These are phyloP conservation scores for Mimosa pudica DNA, from an alignment of 306 rosid species.

Conservation along the genomic window DNA sequence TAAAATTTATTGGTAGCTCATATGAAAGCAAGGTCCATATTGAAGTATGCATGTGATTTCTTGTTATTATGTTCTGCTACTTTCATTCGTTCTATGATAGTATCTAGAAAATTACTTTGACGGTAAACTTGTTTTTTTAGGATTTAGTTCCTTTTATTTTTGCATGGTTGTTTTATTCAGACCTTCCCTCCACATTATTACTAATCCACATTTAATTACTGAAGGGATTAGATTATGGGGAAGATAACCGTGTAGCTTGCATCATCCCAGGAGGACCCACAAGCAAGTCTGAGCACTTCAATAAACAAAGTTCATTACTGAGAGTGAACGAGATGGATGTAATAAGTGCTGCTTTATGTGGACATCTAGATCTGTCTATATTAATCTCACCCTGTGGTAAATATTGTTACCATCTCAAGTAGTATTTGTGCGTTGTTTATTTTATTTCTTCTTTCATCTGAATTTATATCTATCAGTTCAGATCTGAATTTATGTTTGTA, in stretches of 20 bases:
- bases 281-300: slow-evolving; percentile 45
- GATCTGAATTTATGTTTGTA: too few species aligned
- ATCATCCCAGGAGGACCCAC: slow-evolving; percentile 66
- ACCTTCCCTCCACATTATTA: neutral
- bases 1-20: neutral
- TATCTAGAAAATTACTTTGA: neutral
- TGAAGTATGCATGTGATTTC: neutral
- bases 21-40: neutral
- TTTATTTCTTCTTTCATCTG: neutral
- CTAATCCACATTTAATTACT: slow-evolving; percentile 37
- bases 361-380: slow-evolving; percentile 64
- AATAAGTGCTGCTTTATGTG: slow-evolving; percentile 68
- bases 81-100: neutral
- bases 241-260: slow-evolving; percentile 55
- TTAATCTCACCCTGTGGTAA: slow-evolving; percentile 75
- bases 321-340: slow-evolving; percentile 64
- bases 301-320: slow-evolving; percentile 55
- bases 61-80: neutral
- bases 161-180: neutral
- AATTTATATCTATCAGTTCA: too few species aligned
- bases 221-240: slow-evolving; percentile 60
- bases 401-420: slow-evolving; percentile 35
- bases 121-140: neutral
- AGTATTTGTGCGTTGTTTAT: slow-evolving; percentile 7
- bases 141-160: neutral